Evolutionary conservation across 75 land plant genomes (phyloP).

Genomic region (Cupressus sempervirens): DNA sequence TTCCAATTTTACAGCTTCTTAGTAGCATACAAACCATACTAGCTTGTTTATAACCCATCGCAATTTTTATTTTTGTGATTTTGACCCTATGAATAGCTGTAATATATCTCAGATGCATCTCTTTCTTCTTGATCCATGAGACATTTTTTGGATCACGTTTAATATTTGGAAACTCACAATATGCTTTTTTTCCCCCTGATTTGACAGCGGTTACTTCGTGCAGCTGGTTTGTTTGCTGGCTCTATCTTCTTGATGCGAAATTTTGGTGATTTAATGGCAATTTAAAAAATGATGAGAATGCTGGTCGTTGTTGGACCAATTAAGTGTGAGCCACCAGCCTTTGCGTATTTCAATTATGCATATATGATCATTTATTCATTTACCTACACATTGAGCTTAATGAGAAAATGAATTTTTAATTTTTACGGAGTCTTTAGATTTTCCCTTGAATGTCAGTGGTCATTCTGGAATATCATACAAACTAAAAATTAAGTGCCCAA

Average conservation of each 20-base stretch:
- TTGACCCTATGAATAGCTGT: not conserved
- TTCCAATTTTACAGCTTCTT: not conserved
- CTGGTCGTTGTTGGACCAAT: not conserved
- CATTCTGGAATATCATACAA: not conserved
- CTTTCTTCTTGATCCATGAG: not conserved
- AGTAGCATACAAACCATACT: not conserved
- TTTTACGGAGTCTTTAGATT: not conserved
- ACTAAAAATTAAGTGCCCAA: not conserved
- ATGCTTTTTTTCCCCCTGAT: not conserved
- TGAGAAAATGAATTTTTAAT: not conserved
- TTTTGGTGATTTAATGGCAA: slow-evolving; percentile 73
- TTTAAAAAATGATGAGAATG: slow-evolving; percentile 18
- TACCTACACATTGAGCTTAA: not conserved
- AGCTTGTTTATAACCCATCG: not conserved
- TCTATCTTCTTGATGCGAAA: slow-evolving; percentile 70
- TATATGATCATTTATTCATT: not conserved
- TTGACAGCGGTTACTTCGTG: slow-evolving; percentile 67
- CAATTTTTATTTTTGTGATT: not conserved
- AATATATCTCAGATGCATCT: not conserved
- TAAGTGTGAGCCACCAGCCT: not conserved
- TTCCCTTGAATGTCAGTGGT: not conserved
- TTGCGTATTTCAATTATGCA: not conserved
- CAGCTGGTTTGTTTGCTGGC: slow-evolving; percentile 60
- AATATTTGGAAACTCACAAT: not conserved
- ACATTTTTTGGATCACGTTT: not conserved